Percentiles rank a stretch among this genome's conserved stretches.
phyloP scores from a whole-genome alignment of 352 stramenopile genomes.

The Pythium dissimile region DNA sequence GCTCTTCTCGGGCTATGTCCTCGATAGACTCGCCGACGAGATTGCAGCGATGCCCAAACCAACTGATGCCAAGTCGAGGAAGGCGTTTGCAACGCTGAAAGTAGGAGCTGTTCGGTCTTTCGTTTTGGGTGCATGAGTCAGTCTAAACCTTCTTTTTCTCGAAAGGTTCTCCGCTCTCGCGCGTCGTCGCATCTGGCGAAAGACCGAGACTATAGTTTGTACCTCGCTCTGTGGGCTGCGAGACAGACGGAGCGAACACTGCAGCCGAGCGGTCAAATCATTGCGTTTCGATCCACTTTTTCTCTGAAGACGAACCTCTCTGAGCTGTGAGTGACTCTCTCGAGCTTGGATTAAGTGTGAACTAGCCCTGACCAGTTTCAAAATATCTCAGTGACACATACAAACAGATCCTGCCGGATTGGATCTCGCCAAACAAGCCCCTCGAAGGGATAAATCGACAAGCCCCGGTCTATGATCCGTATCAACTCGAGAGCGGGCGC shows the following conservation, averaged over 20 bases:
- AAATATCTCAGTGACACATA: constrained; percentile 7
- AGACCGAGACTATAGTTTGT: constrained; percentile 67
- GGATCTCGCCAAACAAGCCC: constrained; percentile 9
- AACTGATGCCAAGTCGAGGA: constrained; percentile 40
- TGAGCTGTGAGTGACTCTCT: constrained; percentile 16
- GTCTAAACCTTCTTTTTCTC: background rate
- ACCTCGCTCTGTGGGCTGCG: constrained; percentile 24
- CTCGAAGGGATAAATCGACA: background rate
- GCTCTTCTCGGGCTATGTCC: constrained; percentile 51
- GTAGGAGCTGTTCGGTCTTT: constrained; percentile 14
- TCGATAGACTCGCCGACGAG: constrained; percentile 36
- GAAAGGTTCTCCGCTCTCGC: constrained; percentile 67
- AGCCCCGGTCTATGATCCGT: constrained; percentile 40
- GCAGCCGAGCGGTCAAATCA: background rate
- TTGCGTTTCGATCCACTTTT: constrained; percentile 2
- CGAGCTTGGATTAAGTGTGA: too few relatives aligned
- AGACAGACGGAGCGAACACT: constrained; percentile 5
- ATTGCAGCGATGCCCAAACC: constrained; percentile 38
- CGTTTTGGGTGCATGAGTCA: background rate
- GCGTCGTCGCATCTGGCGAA: constrained; percentile 51
- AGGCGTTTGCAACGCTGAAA: constrained; percentile 60
- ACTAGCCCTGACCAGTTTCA: too few relatives aligned
- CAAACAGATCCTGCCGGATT: constrained; percentile 6
- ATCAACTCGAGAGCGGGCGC: constrained; percentile 63
- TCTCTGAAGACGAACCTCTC: constrained; percentile 18